Percentiles rank a stretch among this genome's conserved stretches.
These are phyloP conservation scores for Podospora bellae-mahoneyi DNA, from an alignment of 495 filamentous ascomycete species.

Conservation along the genomic window DNA sequence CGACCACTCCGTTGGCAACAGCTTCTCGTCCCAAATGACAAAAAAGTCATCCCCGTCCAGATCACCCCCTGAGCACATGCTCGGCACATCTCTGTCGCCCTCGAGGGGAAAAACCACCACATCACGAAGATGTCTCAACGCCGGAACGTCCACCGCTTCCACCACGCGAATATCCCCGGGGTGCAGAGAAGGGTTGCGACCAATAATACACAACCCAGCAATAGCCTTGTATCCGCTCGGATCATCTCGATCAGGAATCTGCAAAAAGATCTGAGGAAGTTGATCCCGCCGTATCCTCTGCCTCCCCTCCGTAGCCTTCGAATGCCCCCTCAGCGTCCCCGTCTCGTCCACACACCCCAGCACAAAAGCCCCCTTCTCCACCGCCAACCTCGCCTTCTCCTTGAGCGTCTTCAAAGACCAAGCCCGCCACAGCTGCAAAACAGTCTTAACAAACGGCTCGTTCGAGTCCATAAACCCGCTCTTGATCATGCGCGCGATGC, in stretches of 20 bases:
- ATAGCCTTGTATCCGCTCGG: constrained; percentile 59
- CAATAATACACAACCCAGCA: constrained; percentile 74
- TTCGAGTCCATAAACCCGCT: constrained; percentile 70
- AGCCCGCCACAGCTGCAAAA: constrained; percentile 71
- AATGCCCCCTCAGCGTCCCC: constrained; percentile 65
- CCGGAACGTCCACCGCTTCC: constrained; percentile 70
- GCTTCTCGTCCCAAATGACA: constrained; percentile 82
- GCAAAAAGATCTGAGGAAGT: constrained; percentile 86
- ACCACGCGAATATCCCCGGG: constrained; percentile 91
- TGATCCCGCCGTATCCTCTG: constrained; percentile 39
- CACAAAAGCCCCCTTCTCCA: constrained; percentile 80
- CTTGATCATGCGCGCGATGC: constrained; percentile 67
- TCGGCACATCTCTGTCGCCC: constrained; percentile 79
- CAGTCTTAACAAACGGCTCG: constrained; percentile 79
- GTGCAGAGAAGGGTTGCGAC: constrained; percentile 91
- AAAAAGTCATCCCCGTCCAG: constrained; percentile 95
- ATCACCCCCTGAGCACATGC: constrained; percentile 96
- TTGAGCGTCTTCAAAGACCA: constrained; percentile 85
- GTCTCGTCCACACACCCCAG: constrained; percentile 91
- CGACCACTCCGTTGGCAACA: constrained; percentile 69
- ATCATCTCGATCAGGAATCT: constrained; percentile 58
- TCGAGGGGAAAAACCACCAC: constrained; percentile 83
- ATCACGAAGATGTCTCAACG: constrained; percentile 70
- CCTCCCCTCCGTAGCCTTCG: constrained; percentile 21
- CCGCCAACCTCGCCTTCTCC: constrained; percentile 82